Evolutionary conservation across 768 basidiomycete species (phyloP).

Genomic region (Tylopilus vinaceipallidus): DNA sequence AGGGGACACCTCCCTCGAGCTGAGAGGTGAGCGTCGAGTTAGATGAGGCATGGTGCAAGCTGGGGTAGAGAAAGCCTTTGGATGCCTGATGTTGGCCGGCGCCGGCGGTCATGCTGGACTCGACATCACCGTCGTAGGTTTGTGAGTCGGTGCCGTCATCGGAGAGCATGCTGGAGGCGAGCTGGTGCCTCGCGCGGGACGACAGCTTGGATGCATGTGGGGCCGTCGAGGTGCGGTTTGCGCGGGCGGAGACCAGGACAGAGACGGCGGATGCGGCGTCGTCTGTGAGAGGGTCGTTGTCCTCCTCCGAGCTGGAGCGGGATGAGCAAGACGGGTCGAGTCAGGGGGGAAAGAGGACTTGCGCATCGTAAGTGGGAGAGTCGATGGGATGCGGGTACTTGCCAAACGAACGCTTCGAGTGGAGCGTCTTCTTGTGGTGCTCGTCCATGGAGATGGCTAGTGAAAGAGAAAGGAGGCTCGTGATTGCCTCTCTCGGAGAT

Average conservation of each 20-base stretch:
- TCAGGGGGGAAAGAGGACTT: constrained; percentile 21
- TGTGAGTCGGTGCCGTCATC: constrained; percentile 81
- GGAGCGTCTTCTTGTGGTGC: constrained; percentile 34
- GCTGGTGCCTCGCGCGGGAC: constrained; percentile 45
- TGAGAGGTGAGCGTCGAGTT: constrained; percentile 54
- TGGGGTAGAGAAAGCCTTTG: constrained; percentile 27
- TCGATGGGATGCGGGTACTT: constrained; percentile 61
- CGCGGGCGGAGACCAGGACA: constrained; percentile 32
- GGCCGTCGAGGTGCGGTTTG: constrained; percentile 29
- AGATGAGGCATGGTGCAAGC: constrained; percentile 44
- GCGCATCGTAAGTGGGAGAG: constrained; percentile 79
- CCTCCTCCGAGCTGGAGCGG: constrained; percentile 70
- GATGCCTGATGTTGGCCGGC: constrained; percentile 38
- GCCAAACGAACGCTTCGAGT: constrained; percentile 64
- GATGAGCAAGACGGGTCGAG: constrained; percentile 7
- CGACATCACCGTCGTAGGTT: constrained; percentile 89
- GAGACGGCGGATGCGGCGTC: constrained; percentile 58
- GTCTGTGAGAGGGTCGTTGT: constrained; percentile 85
- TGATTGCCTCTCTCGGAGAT: no score
- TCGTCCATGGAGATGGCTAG: no score
- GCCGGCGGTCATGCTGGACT: constrained; percentile 67
- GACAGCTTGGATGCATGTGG: constrained; percentile 22
- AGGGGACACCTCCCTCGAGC: constrained; percentile 20
- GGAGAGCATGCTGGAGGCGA: constrained; percentile 53
- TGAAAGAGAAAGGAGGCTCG: background rate